phyloP scores from a whole-genome alignment of 1,139 yeast genomes.

The Maudiozyma humilis region DNA sequence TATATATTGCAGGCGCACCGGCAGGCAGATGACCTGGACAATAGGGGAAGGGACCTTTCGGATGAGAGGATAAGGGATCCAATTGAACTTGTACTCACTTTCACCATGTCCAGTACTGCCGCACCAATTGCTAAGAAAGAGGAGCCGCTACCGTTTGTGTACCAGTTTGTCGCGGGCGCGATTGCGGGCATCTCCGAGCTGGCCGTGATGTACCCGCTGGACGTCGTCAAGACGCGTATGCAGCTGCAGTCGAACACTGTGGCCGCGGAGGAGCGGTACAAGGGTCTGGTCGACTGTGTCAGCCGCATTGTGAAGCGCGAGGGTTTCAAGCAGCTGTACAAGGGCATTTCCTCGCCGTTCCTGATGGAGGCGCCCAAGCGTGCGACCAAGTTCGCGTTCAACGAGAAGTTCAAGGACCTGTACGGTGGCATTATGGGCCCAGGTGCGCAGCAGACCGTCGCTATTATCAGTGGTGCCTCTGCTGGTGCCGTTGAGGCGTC shows the following conservation, averaged over 20 bases:
- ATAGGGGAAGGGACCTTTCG: too few relatives aligned
- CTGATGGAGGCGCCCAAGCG: constrained; percentile 99
- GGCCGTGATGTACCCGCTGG: constrained; percentile 94
- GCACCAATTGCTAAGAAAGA: background rate
- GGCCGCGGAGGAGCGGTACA: constrained; percentile 44
- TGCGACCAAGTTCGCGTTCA: constrained; percentile 97
- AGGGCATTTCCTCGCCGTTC: constrained; percentile 93
- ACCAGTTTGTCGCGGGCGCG: constrained; percentile 92
- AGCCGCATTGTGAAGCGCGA: constrained; percentile 76
- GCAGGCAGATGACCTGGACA: too few relatives aligned
- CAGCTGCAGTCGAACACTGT: constrained; percentile 73
- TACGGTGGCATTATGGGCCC: constrained; percentile 70
- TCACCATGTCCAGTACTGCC: background rate
- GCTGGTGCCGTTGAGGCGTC: constrained; percentile 97
- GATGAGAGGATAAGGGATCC: too few relatives aligned
- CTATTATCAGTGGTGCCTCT: constrained; percentile 90
- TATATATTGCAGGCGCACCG: too few relatives aligned
- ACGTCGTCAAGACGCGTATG: constrained; percentile 95
- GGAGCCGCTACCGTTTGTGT: constrained; percentile 67
- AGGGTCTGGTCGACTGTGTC: constrained; percentile 78
- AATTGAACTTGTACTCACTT: too few relatives aligned
- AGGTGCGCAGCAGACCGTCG: constrained; percentile 66
- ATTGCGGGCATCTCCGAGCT: constrained; percentile 97
- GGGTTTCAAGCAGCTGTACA: constrained; percentile 75
- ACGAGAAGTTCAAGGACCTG: constrained; percentile 91